Evolutionary conservation across 2,329 filamentous ascomycete genomes (phyloP).

Genomic region (Coleophoma eucalyptorum): DNA sequence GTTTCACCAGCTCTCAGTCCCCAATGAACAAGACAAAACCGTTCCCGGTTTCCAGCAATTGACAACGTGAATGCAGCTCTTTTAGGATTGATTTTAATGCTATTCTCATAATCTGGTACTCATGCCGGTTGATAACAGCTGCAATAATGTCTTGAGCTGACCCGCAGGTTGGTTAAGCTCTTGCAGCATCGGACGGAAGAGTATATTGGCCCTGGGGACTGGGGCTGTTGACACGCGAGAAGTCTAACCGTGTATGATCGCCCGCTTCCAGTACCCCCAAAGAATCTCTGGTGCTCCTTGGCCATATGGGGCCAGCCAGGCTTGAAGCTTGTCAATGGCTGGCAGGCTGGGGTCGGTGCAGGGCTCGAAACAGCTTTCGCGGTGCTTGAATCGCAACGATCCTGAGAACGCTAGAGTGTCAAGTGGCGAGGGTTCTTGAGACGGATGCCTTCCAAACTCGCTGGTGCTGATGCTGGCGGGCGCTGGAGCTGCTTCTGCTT

Average conservation of each 20-base stretch:
- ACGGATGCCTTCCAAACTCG: conserved; percentile 21
- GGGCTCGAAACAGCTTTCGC: conserved; percentile 15
- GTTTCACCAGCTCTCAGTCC: conserved; percentile 20
- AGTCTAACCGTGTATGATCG: conserved; percentile 13
- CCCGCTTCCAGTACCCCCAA: conserved; percentile 8
- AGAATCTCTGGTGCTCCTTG: no score
- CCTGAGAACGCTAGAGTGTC: conserved; percentile 25
- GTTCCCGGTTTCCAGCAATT: conserved; percentile 9
- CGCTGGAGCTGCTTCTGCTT: background rate
- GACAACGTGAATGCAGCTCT: background rate
- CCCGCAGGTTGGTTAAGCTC: no score
- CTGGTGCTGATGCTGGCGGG: background rate
- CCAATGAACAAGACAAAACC: conserved; percentile 16
- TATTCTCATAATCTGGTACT: no score
- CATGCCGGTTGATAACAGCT: no score
- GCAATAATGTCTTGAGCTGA: no score
- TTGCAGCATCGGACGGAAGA: conserved; percentile 13
- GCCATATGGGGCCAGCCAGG: no score
- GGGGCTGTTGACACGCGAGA: background rate
- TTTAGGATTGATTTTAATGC: no score
- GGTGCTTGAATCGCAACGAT: conserved; percentile 3
- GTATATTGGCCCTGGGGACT: background rate
- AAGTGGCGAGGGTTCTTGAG: conserved; percentile 18
- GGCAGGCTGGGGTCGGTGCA: no score
- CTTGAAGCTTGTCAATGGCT: no score